Conservation (phyloP, 345 rosid species). For the Eutrema yunnanense region DNA sequence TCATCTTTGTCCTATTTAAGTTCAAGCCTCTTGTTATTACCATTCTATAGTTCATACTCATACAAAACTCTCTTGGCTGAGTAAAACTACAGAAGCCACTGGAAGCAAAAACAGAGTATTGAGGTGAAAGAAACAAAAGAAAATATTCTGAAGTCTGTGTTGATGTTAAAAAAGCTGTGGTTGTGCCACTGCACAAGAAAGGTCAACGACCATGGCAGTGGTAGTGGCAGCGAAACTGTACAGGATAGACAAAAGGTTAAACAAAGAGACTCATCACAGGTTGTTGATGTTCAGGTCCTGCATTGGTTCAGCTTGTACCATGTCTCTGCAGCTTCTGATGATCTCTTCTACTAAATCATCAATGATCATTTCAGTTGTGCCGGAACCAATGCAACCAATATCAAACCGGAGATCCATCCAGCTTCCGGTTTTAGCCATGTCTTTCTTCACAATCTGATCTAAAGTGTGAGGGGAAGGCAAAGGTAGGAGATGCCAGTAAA, state of each 20-base stretch:
- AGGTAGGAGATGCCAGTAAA: slow-evolving; percentile 68
- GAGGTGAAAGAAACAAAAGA: not conserved
- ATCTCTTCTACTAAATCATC: slow-evolving; percentile 60
- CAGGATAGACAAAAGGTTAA: slow-evolving; percentile 10
- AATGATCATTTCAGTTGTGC: slow-evolving; percentile 54
- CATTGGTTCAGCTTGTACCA: slow-evolving; percentile 12
- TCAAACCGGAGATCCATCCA: slow-evolving; percentile 79
- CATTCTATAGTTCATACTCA: slow-evolving; percentile 6
- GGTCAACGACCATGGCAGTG: slow-evolving; percentile 19
- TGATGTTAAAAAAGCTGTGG: slow-evolving; percentile 14
- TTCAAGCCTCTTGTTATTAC: slow-evolving; percentile 10
- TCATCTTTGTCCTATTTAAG: not conserved
- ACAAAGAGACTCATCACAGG: not conserved
- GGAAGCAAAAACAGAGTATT: slow-evolving; percentile 4
- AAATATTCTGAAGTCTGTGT: not conserved
- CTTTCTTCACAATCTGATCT: slow-evolving; percentile 76
- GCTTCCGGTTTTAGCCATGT: slow-evolving; percentile 54
- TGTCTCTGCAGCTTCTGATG: slow-evolving; percentile 29
- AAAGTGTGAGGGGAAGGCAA: slow-evolving; percentile 60
- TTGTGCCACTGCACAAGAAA: slow-evolving; percentile 14
- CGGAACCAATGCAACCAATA: slow-evolving; percentile 37
- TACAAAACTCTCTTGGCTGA: slow-evolving; percentile 12
- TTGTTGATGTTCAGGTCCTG: not conserved
- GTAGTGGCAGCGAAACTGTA: slow-evolving; percentile 26
- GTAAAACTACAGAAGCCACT: slow-evolving; percentile 17